Conservation (phyloP, 2,329 filamentous ascomycete species). For the Claviceps purpurea region DNA sequence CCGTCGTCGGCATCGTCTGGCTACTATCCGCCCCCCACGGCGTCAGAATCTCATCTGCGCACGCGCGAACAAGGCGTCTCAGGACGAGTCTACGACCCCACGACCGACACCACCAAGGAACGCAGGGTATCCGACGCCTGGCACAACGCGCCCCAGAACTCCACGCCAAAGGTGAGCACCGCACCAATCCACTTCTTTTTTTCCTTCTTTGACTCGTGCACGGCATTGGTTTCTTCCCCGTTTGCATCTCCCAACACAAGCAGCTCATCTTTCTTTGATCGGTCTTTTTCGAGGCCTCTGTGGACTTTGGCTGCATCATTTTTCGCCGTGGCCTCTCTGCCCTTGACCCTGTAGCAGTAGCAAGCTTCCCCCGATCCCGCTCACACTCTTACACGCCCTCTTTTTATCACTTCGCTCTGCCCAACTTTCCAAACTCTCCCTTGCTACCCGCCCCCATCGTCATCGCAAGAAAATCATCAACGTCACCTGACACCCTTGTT, state of each 20-base stretch:
- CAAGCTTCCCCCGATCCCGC: no score
- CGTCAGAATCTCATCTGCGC: conserved; percentile 14
- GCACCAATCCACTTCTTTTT: conserved; percentile 16
- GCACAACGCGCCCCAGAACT: conserved; percentile 29
- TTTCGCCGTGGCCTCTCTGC: not conserved
- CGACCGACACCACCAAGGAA: conserved; percentile 35
- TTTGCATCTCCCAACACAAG: conserved; percentile 9
- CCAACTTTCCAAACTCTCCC: not conserved
- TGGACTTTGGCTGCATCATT: not conserved
- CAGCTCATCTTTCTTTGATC: conserved; percentile 3
- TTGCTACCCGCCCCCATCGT: not conserved
- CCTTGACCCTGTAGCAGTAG: not conserved
- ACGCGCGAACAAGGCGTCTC: conserved; percentile 26
- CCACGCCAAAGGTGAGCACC: conserved; percentile 34
- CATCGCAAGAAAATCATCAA: not conserved
- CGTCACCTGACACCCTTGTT: not conserved
- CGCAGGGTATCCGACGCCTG: conserved; percentile 35
- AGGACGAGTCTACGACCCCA: conserved; percentile 40
- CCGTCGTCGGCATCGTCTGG: conserved; percentile 15
- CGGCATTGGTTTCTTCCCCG: not conserved
- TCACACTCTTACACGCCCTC: not conserved
- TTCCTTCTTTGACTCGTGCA: conserved; percentile 9
- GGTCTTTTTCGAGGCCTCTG: not conserved
- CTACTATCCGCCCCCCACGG: conserved; percentile 3
- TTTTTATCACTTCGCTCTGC: not conserved